Evolutionary conservation across 1,284 basidiomycete genomes (phyloP).

Genomic region (Phylloboletellus chloephorus): DNA sequence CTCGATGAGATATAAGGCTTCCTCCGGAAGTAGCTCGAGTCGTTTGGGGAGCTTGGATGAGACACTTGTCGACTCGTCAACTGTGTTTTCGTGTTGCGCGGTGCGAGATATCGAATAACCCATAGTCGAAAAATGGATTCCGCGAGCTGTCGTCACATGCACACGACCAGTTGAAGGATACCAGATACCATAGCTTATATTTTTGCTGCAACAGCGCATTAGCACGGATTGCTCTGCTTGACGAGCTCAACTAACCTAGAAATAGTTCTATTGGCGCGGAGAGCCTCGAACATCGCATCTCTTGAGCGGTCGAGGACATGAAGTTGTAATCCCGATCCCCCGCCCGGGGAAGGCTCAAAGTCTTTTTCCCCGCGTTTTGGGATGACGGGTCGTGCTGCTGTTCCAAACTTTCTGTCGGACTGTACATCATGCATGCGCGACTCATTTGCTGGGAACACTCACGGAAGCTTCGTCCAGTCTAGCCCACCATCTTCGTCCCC

Average conservation of each 20-base stretch:
- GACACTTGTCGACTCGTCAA: slow-evolving; percentile 22
- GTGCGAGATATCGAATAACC: slow-evolving; percentile 62
- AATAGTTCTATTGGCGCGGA: slow-evolving; percentile 68
- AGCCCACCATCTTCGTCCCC: slow-evolving; percentile 54
- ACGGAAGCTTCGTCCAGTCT: slow-evolving; percentile 57
- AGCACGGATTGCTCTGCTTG: not conserved
- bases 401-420: slow-evolving; percentile 20
- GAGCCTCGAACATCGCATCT: slow-evolving; percentile 78
- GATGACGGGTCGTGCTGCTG: slow-evolving; percentile 49
- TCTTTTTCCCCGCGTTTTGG: slow-evolving; percentile 95
- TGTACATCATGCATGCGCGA: slow-evolving; percentile 3
- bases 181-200: slow-evolving; percentile 72
- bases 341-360: slow-evolving; percentile 77
- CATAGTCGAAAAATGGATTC: slow-evolving; percentile 73
- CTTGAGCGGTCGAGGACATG: slow-evolving; percentile 68
- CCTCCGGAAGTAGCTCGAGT: slow-evolving; percentile 89
- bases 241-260: slow-evolving; percentile 51
- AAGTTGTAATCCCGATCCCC: slow-evolving; percentile 76
- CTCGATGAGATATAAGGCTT: slow-evolving; percentile 89
- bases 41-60: slow-evolving; percentile 46
- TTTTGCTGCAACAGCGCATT: slow-evolving; percentile 48
- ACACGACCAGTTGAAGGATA: slow-evolving; percentile 57
- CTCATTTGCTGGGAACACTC: slow-evolving; percentile 5
- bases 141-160: slow-evolving; percentile 64
- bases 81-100: not conserved